A percentile compares a stretch with the other conserved stretches of the same genome.
These are phyloP conservation scores for Silybum marianum DNA, from an alignment of 129 eudicot genomes.

Conservation along the genomic window DNA sequence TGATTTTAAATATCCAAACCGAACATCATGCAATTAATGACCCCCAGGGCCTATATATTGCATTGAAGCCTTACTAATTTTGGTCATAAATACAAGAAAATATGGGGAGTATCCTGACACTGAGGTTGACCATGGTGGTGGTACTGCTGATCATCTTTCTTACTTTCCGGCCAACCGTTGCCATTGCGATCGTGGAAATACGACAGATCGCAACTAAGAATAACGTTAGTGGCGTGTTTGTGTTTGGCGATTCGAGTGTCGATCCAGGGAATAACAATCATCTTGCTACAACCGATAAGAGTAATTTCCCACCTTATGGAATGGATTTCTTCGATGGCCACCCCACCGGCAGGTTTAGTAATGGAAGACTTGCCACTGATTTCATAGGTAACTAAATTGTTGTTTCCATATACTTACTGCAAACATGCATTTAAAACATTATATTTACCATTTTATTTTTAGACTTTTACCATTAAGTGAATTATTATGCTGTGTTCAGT, in stretches of 20 bases:
- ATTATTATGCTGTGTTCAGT: not conserved
- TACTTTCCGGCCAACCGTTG: conserved; percentile 7
- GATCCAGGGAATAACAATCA: conserved; percentile 70
- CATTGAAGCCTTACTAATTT: not conserved
- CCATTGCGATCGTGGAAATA: conserved; percentile 19
- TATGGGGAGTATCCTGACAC: not conserved
- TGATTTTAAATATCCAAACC: conserved; percentile 10
- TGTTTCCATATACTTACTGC: not conserved
- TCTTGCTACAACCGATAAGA: conserved; percentile 38
- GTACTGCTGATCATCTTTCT: not conserved
- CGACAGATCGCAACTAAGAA: conserved; percentile 36
- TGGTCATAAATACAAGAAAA: conserved; percentile 4
- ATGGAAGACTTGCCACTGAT: conserved; percentile 72
- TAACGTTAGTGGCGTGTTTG: conserved; percentile 45
- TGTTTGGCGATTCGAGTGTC: conserved; percentile 71
- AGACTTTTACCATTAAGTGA: too few species aligned
- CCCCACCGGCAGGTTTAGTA: conserved; percentile 66
- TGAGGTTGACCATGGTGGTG: conserved; percentile 20
- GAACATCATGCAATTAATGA: conserved; percentile 21
- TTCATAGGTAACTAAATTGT: conserved; percentile 47
- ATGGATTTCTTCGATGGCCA: conserved; percentile 48
- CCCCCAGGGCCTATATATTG: conserved; percentile 17
- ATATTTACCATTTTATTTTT: not conserved
- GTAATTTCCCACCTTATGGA: conserved; percentile 75
- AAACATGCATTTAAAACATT: not conserved